Percentiles rank a stretch among this genome's conserved stretches.
Evolutionary conservation across 2,329 filamentous ascomycete genomes (phyloP).

Genomic region (Graphilbum sp.): DNA sequence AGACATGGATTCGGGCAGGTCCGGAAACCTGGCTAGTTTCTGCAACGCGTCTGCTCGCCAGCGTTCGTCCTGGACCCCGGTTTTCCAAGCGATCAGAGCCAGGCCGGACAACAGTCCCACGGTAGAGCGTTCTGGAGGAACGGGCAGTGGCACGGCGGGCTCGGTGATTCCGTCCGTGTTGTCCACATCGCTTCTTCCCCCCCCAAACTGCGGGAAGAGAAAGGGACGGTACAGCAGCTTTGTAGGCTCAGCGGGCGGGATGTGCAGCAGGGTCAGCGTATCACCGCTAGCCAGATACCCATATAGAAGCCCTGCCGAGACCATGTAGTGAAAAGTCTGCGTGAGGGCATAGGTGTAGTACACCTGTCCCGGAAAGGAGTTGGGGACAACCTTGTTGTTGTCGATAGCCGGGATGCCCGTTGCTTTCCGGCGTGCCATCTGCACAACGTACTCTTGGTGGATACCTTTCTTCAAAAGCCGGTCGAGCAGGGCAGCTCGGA

Average conservation of each 20-base stretch:
- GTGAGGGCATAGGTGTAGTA: neutral
- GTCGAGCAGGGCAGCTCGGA: too few species aligned
- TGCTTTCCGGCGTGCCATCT: too few species aligned
- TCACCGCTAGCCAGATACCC: neutral
- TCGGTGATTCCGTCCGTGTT: neutral
- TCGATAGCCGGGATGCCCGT: too few species aligned
- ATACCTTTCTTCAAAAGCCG: neutral
- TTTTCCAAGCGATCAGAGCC: neutral
- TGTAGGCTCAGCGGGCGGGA: neutral
- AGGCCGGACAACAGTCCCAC: neutral
- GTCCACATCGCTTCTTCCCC: neutral
- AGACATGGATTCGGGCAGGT: neutral
- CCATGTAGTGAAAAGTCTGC: conserved; percentile 1
- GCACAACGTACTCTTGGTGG: too few species aligned
- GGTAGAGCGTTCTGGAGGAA: too few species aligned
- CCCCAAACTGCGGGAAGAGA: neutral
- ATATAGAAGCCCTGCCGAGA: neutral
- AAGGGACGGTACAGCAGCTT: neutral
- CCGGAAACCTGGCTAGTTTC: neutral
- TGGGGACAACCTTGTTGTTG: neutral
- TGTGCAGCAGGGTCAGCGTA: neutral
- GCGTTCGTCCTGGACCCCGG: neutral
- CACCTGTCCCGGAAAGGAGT: neutral
- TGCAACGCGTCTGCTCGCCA: neutral
- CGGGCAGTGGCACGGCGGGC: neutral